Conservation (phyloP, 208 protist species). For the Acanthamoeba quina region DNA sequence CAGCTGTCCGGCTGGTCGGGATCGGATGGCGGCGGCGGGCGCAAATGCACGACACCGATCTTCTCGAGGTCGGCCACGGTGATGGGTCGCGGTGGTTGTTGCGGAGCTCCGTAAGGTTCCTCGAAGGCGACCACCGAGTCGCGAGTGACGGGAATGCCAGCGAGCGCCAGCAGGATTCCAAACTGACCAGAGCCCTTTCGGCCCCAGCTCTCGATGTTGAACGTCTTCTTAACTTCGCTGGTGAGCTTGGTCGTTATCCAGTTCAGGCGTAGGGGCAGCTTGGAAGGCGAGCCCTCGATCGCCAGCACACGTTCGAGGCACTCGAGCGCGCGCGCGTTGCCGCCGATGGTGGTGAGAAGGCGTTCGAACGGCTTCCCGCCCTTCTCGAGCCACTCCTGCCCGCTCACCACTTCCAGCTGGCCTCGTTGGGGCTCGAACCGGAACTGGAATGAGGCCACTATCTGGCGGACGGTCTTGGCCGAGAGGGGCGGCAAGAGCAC, state of each 20-base stretch:
- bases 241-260: too few relatives aligned
- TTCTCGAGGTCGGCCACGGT: background rate
- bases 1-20: background rate
- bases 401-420: background rate
- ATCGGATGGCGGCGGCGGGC: background rate
- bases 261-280: too few relatives aligned
- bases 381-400: slow-evolving; percentile 5
- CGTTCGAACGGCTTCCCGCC: slow-evolving; percentile 1
- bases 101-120: background rate
- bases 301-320: background rate
- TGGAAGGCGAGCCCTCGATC: background rate
- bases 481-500: background rate
- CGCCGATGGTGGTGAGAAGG: background rate
- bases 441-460: background rate
- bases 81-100: background rate
- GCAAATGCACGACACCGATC: background rate
- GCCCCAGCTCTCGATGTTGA: background rate
- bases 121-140: background rate
- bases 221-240: background rate
- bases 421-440: background rate
- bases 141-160: background rate
- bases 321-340: background rate
- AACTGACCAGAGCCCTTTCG: background rate
- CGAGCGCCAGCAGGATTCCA: background rate
- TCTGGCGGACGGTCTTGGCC: background rate